phyloP scores from a whole-genome alignment of 306 rosid species.

The Begonia loranthoides region DNA sequence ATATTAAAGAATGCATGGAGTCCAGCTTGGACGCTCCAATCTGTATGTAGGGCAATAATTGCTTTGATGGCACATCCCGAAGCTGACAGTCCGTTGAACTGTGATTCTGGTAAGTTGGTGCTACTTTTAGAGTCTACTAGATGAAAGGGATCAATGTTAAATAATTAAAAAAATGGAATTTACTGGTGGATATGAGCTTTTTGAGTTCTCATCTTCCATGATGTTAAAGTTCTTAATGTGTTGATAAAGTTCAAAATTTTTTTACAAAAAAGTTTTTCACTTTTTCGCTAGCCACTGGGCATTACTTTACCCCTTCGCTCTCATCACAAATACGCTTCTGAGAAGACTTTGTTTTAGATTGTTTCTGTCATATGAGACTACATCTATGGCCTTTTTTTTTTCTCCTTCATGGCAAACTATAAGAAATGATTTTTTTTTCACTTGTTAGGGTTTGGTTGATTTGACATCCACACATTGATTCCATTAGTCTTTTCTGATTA shows the following conservation, averaged over 20 bases:
- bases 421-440: no score
- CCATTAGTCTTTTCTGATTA: background rate
- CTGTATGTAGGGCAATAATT: constrained; percentile 96
- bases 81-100: constrained; percentile 92
- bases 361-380: no score
- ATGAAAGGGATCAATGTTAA: background rate
- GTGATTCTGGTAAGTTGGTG: constrained; percentile 64
- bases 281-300: background rate
- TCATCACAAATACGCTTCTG: no score
- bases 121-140: background rate
- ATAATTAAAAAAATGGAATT: background rate
- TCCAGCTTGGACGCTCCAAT: constrained; percentile 98
- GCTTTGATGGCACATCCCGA: constrained; percentile 99
- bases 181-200: no score
- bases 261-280: background rate
- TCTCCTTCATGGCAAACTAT: no score
- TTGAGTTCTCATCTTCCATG: background rate
- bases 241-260: background rate
- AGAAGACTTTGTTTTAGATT: no score
- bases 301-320: no score
- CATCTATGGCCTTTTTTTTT: no score
- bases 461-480: background rate
- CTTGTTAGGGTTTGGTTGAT: background rate
- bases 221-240: background rate
- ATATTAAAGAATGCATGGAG: constrained; percentile 98